Conservation (phyloP, 1,284 basidiomycete species). For the Wallemia hederae region DNA sequence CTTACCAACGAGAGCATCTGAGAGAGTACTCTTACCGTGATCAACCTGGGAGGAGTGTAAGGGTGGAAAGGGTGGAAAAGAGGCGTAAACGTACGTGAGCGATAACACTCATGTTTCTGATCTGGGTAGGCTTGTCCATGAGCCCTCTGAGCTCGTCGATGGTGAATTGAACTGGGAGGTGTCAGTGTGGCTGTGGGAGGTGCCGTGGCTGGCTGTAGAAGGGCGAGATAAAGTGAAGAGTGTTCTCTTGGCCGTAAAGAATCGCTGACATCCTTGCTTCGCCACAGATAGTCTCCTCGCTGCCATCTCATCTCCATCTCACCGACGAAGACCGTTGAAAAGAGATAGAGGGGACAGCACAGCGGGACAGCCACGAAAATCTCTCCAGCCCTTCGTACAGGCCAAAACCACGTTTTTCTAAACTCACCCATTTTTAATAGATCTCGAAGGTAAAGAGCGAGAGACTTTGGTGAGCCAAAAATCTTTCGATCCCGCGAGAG, state of each 20-base stretch:
- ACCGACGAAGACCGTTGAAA: too few relatives aligned
- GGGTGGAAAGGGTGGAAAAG: neutral
- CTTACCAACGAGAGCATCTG: conserved; percentile 96
- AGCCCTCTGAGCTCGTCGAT: conserved; percentile 11
- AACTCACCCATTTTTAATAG: neutral
- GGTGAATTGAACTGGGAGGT: conserved; percentile 1
- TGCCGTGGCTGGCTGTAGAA: too few relatives aligned
- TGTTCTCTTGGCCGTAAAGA: too few relatives aligned
- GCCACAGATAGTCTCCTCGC: too few relatives aligned
- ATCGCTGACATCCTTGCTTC: too few relatives aligned
- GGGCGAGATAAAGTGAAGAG: too few relatives aligned
- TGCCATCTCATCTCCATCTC: too few relatives aligned
- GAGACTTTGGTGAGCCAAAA: too few relatives aligned
- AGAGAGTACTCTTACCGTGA: conserved; percentile 98
- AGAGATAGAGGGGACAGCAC: too few relatives aligned
- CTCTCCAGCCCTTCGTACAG: too few relatives aligned
- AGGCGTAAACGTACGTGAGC: neutral
- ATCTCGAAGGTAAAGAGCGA: neutral
- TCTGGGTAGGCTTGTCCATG: conserved; percentile 11
- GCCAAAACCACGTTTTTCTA: neutral
- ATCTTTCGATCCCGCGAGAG: too few relatives aligned
- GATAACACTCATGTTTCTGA: neutral
- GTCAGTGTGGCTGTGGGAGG: neutral
- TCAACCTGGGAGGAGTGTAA: conserved; percentile 31
- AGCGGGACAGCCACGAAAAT: too few relatives aligned